Conservation (phyloP, 805 yeast species). For the Saccharomyces mikatae region DNA sequence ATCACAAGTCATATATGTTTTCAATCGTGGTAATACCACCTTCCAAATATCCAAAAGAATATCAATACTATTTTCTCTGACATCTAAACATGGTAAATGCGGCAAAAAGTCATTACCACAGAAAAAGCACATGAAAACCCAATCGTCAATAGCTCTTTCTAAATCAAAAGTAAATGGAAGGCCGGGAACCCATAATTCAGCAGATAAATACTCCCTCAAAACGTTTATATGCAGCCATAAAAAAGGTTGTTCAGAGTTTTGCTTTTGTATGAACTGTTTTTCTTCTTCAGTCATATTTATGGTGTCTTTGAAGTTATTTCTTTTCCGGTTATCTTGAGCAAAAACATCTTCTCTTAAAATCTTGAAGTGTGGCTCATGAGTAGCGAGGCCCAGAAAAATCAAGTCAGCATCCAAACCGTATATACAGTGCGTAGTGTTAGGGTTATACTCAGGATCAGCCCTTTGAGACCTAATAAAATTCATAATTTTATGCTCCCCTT, state of each 20-base stretch:
- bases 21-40: conserved; percentile 51
- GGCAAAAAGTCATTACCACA: conserved; percentile 98
- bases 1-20: conserved; percentile 80
- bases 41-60: conserved; percentile 79
- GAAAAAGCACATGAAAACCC: conserved; percentile 98
- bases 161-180: conserved; percentile 70
- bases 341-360: conserved; percentile 95
- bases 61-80: conserved; percentile 90
- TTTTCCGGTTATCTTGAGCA: conserved; percentile 48
- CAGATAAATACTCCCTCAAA: conserved; percentile 76
- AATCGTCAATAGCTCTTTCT: conserved; percentile 95
- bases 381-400: conserved; percentile 89
- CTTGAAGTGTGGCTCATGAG: conserved; percentile 95
- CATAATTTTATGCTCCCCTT: conserved; percentile 98
- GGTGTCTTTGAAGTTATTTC: conserved; percentile 16
- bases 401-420: conserved; percentile 97
- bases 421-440: conserved; percentile 91
- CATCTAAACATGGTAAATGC: conserved; percentile 88
- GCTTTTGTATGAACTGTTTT: conserved; percentile 28
- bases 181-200: conserved; percentile 68
- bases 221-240: conserved; percentile 89
- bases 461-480: conserved; percentile 87
- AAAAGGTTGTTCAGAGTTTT: conserved; percentile 62
- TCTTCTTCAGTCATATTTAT: conserved; percentile 56
- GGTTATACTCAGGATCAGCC: conserved; percentile 76